phyloP scores from a whole-genome alignment of 345 rosid genomes.

The Xanthoceras sorbifolium region DNA sequence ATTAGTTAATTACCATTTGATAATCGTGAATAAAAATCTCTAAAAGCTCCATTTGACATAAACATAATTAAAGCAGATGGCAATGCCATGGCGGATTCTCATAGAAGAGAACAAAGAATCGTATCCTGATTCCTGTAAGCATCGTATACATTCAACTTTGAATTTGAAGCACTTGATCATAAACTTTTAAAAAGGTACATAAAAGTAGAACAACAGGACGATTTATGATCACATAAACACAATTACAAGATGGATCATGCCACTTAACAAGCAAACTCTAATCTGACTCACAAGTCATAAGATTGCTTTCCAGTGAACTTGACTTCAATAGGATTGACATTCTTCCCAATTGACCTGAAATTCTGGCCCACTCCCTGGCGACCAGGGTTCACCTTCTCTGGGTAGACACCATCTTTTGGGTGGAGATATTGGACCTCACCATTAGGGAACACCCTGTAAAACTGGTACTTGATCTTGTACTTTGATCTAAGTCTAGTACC shows the following conservation, averaged over 20 bases:
- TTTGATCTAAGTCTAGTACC: conserved; percentile 92
- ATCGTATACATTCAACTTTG: not conserved
- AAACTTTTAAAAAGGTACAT: not conserved
- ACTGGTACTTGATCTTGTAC: conserved; percentile 97
- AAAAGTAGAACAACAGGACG: not conserved
- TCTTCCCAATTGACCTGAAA: conserved; percentile 87
- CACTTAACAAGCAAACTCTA: not conserved
- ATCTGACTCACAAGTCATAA: conserved; percentile 66
- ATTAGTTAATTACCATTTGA: no score
- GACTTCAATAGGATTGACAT: conserved; percentile 84
- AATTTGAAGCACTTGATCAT: not conserved
- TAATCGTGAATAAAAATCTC: not conserved
- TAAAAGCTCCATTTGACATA: no score
- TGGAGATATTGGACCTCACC: conserved; percentile 94
- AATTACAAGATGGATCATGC: conserved; percentile 9
- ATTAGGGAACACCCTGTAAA: conserved; percentile 89
- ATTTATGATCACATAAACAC: conserved; percentile 2
- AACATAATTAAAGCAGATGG: no score
- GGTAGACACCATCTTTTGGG: conserved; percentile 94
- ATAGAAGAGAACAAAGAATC: no score
- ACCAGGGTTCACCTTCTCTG: conserved; percentile 91
- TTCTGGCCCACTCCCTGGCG: conserved; percentile 85
- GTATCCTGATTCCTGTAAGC: not conserved
- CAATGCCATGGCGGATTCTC: not conserved
- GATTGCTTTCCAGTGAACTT: conserved; percentile 93